Base-by-base conservation (phyloP, 305 asterid species). In the Coffea humblotiana region DNA sequence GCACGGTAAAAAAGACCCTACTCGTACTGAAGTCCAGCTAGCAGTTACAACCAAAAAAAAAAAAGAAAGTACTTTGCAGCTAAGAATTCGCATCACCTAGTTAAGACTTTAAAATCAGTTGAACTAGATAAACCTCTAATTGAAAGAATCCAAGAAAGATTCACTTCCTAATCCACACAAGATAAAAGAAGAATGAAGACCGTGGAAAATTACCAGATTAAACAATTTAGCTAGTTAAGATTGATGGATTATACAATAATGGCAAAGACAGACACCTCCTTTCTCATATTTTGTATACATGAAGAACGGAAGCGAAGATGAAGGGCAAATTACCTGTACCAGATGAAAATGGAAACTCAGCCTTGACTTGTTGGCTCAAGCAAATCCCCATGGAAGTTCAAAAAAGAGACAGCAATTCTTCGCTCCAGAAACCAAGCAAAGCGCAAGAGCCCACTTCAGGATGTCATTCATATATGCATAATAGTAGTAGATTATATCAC, bases 341-440 rank as follows among this genome's bases (percentile, higher is more conserved):
- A 40, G 95, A 82, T 75, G 82, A 86, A 79, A 79, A 84, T 79
- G 90, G 84, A 89, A 87, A 85, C 81, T 88, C 97, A 13, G 98
- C 98, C 90, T 95, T 95, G 56, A 92, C 91, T 91, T 91, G 96
- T 84, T 92, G 93, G 92, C 99, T 95, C 77, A 84, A 85, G 82
- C 98, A 95, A 87, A 91, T 89, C 85, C 99, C 99, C 99, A 95
- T 94, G 79, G 32, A 58, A 72, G 7, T 67, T 61, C 58, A 76
- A 56, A 74, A 64, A 74, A 9, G 43, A 18, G 45, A 37, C 35
- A 25, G 77, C 35, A 81, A 73, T 71, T 63, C 79, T 73, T 77
- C 60, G 10, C 61, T 76, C 86, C 71, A 29, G 76, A 75, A 68
- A 75, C 58, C 80, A 56, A 67, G 77, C 69, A 74, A 73, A 67